These are phyloP conservation scores for Rhododendron kiyosumense DNA, from an alignment of 148 eudicot species.

Conservation along the genomic window DNA sequence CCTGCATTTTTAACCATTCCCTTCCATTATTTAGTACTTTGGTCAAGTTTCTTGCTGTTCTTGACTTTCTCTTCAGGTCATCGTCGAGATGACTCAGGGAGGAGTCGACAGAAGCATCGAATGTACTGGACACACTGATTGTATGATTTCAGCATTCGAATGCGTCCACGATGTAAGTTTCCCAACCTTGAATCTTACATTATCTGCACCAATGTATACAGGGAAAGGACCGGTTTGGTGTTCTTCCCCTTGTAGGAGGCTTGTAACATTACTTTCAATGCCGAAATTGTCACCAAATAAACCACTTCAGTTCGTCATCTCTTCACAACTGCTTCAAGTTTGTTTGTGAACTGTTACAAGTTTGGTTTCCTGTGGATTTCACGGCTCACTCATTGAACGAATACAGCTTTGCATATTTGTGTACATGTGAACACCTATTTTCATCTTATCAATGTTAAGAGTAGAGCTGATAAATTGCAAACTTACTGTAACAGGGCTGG, in stretches of 20 bases:
- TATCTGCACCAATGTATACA: background rate
- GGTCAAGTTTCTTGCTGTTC: background rate
- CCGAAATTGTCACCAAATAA: background rate
- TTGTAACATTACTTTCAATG: background rate
- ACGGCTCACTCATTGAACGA: background rate
- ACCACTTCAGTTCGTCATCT: background rate
- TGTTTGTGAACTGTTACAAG: background rate
- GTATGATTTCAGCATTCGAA: slow-evolving; percentile 61
- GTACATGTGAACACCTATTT: background rate
- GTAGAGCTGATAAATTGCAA: background rate
- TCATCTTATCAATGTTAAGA: background rate
- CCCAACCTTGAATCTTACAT: background rate
- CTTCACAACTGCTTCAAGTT: background rate
- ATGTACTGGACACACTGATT: slow-evolving; percentile 49
- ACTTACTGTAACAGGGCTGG: slow-evolving; percentile 56
- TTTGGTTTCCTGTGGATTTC: background rate
- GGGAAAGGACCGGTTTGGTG: background rate
- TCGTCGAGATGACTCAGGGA: slow-evolving; percentile 16
- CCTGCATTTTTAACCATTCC: slow-evolving; percentile 15
- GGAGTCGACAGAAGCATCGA: slow-evolving; percentile 56
- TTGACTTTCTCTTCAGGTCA: slow-evolving; percentile 16
- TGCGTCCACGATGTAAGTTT: slow-evolving; percentile 49
- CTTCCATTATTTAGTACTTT: too few relatives aligned
- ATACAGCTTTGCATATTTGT: background rate
- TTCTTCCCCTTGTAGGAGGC: too few relatives aligned